phyloP scores from a whole-genome alignment of 2,329 filamentous ascomycete species.

The Aspergillus fijiensis region DNA sequence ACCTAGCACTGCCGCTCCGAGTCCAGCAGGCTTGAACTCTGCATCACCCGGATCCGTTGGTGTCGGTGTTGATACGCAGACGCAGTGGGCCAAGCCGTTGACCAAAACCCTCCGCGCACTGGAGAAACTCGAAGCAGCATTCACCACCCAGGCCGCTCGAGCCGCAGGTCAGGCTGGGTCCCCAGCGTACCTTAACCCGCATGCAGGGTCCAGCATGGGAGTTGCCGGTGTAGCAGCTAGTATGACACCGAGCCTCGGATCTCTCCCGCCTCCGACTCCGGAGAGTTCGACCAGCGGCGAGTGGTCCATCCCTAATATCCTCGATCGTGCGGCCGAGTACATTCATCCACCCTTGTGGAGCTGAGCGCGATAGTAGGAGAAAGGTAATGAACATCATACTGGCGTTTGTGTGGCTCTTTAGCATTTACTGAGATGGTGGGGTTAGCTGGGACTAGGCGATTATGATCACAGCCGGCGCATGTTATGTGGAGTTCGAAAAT shows the following conservation, averaged over 20 bases:
- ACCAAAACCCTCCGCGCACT: slow-evolving; percentile 47
- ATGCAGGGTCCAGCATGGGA: slow-evolving; percentile 11
- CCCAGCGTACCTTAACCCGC: slow-evolving; percentile 22
- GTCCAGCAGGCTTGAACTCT: slow-evolving; percentile 27
- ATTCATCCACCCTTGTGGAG: slow-evolving; percentile 50
- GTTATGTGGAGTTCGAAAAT: not conserved
- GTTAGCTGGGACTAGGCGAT: slow-evolving; percentile 2
- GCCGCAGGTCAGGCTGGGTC: slow-evolving; percentile 19
- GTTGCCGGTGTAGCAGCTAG: slow-evolving; percentile 21
- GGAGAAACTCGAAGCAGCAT: slow-evolving; percentile 46
- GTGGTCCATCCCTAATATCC: slow-evolving; percentile 47
- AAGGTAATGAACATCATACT: not conserved
- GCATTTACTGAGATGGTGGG: not conserved
- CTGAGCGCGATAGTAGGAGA: slow-evolving; percentile 11
- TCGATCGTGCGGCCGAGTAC: slow-evolving; percentile 49
- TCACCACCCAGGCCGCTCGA: slow-evolving; percentile 28
- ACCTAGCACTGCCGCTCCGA: slow-evolving; percentile 29
- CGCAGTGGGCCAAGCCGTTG: slow-evolving; percentile 49
- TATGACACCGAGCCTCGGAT: slow-evolving; percentile 37
- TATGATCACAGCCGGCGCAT: slow-evolving; percentile 3
- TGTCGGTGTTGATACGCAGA: slow-evolving; percentile 35
- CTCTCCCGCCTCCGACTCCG: slow-evolving; percentile 47
- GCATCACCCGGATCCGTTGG: slow-evolving; percentile 30
- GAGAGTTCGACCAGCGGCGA: slow-evolving; percentile 49
- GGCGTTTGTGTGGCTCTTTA: not conserved